phyloP scores from a whole-genome alignment of 1,284 basidiomycete genomes.

The Apiotrichum brassicae region DNA sequence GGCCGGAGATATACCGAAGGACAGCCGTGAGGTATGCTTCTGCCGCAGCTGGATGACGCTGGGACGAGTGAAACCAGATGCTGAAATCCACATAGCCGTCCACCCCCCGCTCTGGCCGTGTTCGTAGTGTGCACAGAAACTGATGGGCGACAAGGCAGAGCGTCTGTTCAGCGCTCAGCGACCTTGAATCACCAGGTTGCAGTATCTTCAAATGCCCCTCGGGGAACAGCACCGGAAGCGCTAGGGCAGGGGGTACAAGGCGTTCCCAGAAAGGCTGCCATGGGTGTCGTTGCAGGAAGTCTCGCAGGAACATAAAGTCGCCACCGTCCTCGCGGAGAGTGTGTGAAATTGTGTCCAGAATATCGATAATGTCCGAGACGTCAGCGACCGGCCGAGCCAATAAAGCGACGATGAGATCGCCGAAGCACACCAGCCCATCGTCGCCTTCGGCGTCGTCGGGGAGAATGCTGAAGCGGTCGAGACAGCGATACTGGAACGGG shows the following conservation, averaged over 20 bases:
- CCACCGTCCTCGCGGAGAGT: not conserved
- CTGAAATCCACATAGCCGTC: not conserved
- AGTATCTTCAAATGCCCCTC: not conserved
- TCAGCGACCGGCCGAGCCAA: not conserved
- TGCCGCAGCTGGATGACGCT: not conserved
- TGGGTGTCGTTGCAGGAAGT: not conserved
- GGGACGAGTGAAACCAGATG: not conserved
- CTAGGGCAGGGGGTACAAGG: not conserved
- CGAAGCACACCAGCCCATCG: not conserved
- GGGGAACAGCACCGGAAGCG: not conserved
- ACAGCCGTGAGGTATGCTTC: not conserved
- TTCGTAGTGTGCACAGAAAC: not conserved
- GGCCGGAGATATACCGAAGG: not conserved
- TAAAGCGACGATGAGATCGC: not conserved
- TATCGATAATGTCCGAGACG: not conserved
- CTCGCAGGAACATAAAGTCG: not conserved
- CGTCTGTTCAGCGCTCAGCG: not conserved
- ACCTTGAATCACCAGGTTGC: not conserved
- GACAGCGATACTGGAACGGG: not conserved
- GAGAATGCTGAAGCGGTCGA: constrained; percentile 2
- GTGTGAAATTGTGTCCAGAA: not conserved
- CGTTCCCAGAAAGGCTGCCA: not conserved
- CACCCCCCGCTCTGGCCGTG: not conserved
- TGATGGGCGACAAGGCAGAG: not conserved
- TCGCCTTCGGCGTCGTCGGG: not conserved